Percentiles rank a stretch among this genome's conserved stretches.
Conservation (phyloP, 108 stramenopile species). For the Asterionellopsis glacialis region DNA sequence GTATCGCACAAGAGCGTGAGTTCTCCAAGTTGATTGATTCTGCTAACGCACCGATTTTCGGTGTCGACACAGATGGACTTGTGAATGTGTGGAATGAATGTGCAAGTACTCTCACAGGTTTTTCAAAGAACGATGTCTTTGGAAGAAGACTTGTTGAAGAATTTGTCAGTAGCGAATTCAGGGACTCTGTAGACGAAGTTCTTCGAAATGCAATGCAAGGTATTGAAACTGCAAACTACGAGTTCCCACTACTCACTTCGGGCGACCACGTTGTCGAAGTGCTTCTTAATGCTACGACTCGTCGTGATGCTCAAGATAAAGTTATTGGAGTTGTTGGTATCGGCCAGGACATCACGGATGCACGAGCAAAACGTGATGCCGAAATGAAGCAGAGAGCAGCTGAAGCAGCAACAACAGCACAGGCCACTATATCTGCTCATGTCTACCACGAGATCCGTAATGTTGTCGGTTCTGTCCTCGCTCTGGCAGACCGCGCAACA, state of each 20-base stretch:
- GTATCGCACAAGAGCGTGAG: conserved; percentile 17
- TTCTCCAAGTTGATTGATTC: conserved; percentile 57
- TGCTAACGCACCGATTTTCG: conserved; percentile 76
- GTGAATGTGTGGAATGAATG: conserved; percentile 27
- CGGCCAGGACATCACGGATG: conserved; percentile 62
- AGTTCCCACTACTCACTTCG: conserved; percentile 61
- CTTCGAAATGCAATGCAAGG: conserved; percentile 45
- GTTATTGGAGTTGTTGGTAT: conserved; percentile 57
- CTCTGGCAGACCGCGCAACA: too few species aligned
- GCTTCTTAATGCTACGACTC: conserved; percentile 56
- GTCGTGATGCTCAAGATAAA: conserved; percentile 38
- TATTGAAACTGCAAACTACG: conserved; percentile 61
- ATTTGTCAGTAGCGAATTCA: conserved; percentile 47
- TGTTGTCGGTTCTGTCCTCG: too few species aligned
- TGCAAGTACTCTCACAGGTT: conserved; percentile 49
- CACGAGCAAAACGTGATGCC: too few species aligned
- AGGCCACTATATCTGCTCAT: too few species aligned
- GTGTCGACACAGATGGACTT: conserved; percentile 37
- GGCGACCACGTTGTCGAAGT: conserved; percentile 29
- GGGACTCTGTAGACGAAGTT: conserved; percentile 44
- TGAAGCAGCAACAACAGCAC: too few species aligned
- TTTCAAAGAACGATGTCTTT: conserved; percentile 54
- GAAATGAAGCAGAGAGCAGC: too few species aligned
- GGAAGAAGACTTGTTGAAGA: conserved; percentile 49
- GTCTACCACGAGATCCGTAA: too few species aligned